Evolutionary conservation across 495 filamentous ascomycete species (phyloP), one percentile per base, ranked within the genome.

Genomic region (Neurospora hispaniola): DNA sequence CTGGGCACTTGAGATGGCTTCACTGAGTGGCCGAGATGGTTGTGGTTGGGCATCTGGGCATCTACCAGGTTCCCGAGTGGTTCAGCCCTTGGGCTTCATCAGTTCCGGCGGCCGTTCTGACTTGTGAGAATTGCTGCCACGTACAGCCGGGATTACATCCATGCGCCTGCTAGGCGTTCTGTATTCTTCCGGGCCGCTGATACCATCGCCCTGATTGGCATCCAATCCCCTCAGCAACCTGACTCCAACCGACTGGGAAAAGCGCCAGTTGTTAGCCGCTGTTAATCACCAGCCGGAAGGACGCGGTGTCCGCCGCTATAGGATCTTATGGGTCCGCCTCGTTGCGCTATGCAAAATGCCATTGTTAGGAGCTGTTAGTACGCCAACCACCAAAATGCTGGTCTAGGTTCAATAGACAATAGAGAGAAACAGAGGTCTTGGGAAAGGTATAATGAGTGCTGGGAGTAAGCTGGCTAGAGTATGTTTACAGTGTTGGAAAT

Each of bases 11-110:
- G 6, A 4, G 54, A 66, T 66, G 11, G 18, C 27, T 35, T 66
- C 54, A 35, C 23, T 66, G 54, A 35, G 54, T 66, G 54, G 54
- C 9, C 54, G 14, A 38, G 7, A 14, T 66, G 69, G 75, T 73
- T 75, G 70, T 35, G 46, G 78, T 79, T 79, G 77, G 78, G 78
- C 78, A 77, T 31, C 74, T 23, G 74, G 74, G 72, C 78, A 79
- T 78, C 59, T 39, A 72, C 71, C 40, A 18, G 39, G 70, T 35
- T 66, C 54, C 35, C 27, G 54, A 35, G 23, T 31, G 12, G 54
- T 66, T 66, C 54, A 66, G 54, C 3, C 54, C 54, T 66, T 66
- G 54, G 54, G 54, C 54, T 66, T 66, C 54, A 27, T 66, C 54
- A 66, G 54, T 66, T 66, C 54, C 27, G 54, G 54, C 54, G 54